A percentile compares a stretch with the other conserved stretches of the same genome.
These are phyloP conservation scores for Capillidium heterosporum DNA, from an alignment of 371 early-diverging fungal genomes.

Conservation along the genomic window DNA sequence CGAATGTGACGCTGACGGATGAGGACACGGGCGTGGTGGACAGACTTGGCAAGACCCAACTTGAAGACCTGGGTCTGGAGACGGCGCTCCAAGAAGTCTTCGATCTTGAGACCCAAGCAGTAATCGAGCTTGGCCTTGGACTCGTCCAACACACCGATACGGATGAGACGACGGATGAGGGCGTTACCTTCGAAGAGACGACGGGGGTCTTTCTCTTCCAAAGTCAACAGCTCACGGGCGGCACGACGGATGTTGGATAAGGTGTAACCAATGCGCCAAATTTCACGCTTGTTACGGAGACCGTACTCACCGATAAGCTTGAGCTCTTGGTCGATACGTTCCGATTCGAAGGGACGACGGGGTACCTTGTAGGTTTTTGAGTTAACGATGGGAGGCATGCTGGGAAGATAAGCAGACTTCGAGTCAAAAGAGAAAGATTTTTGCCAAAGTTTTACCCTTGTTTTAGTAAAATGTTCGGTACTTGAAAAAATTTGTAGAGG, in stretches of 20 bases:
- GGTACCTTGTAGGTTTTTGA: conserved; percentile 97
- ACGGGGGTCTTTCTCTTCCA: conserved; percentile 93
- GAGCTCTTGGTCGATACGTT: conserved; percentile 97
- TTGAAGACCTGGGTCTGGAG: conserved; percentile 99
- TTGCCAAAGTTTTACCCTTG: not conserved
- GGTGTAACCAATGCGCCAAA: conserved; percentile 94
- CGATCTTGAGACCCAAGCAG: conserved; percentile 94
- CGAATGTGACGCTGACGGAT: conserved; percentile 97
- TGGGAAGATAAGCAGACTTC: not conserved
- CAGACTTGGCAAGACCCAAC: conserved; percentile 96
- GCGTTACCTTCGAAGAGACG: conserved; percentile 99
- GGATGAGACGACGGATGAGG: conserved; percentile 93
- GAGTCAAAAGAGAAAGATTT: not conserved
- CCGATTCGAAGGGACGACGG: conserved; percentile 96
- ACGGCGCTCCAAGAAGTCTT: conserved; percentile 98
- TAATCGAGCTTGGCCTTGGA: conserved; percentile 96
- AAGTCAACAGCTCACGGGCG: conserved; percentile 97
- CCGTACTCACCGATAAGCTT: conserved; percentile 98
- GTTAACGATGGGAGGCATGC: conserved; percentile 11
- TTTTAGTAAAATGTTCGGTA: not conserved
- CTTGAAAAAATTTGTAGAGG: too few species aligned
- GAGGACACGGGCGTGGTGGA: conserved; percentile 99
- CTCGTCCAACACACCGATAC: conserved; percentile 96
- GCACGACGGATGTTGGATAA: conserved; percentile 99
- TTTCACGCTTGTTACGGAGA: conserved; percentile 99